A percentile compares a stretch with the other conserved stretches of the same genome.
Conservation (phyloP, 306 rosid genomes). For the Leucaena leucocephala region DNA sequence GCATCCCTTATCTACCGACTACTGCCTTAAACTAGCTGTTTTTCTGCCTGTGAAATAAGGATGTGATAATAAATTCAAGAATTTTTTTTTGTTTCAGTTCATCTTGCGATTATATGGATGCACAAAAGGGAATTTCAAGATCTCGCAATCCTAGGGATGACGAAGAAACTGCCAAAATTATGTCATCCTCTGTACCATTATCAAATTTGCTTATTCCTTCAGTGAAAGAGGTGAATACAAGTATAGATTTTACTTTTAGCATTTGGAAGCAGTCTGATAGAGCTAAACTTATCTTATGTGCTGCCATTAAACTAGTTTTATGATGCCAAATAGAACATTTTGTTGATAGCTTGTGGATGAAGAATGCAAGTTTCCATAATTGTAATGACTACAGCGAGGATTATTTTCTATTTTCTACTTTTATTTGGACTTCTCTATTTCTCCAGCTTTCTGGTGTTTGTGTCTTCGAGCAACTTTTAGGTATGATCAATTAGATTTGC, state of each 20-base stretch:
- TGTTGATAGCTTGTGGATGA: neutral
- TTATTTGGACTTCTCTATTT: neutral
- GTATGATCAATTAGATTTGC: constrained; percentile 13
- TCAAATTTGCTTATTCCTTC: constrained; percentile 84
- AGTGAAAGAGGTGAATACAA: constrained; percentile 76
- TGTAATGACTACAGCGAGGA: neutral
- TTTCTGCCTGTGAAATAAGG: constrained; percentile 34
- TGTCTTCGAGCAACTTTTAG: constrained; percentile 21
- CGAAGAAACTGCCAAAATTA: constrained; percentile 64
- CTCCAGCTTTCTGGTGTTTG: neutral
- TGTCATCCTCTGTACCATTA: constrained; percentile 65
- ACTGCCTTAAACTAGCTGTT: constrained; percentile 6
- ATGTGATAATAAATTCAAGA: constrained; percentile 9
- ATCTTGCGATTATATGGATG: constrained; percentile 57
- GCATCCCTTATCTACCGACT: constrained; percentile 36
- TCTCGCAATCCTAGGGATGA: constrained; percentile 58
- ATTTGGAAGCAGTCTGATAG: constrained; percentile 19
- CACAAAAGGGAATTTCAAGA: constrained; percentile 63
- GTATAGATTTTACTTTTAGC: constrained; percentile 3
- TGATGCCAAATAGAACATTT: neutral
- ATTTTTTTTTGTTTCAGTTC: constrained; percentile 47
- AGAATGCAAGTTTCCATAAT: neutral
- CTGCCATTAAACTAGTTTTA: constrained; percentile 13
- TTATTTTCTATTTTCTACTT: neutral
- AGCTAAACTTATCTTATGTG: constrained; percentile 15